Evolutionary conservation across 1,284 basidiomycete genomes (phyloP).

Genomic region (Irpex sp.): DNA sequence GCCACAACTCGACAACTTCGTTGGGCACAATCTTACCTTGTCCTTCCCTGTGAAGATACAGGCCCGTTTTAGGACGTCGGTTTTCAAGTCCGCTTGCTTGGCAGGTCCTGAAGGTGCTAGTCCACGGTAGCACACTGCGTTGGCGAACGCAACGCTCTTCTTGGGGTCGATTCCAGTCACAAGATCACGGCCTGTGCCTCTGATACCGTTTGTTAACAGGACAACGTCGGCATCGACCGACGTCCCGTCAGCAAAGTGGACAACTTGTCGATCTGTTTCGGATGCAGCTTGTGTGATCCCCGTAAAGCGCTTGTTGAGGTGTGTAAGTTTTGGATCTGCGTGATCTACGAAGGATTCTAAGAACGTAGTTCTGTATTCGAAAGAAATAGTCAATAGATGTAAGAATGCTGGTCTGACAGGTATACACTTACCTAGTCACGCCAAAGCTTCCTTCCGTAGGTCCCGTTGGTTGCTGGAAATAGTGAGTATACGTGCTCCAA

Average conservation of each 20-base stretch:
- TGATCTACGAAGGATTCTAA: slow-evolving; percentile 40
- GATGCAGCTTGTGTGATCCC: slow-evolving; percentile 21
- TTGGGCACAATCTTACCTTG: slow-evolving; percentile 3
- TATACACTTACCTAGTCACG: slow-evolving; percentile 7
- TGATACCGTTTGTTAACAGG: slow-evolving; percentile 46
- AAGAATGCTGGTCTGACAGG: slow-evolving; percentile 12
- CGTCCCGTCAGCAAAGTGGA: slow-evolving; percentile 41
- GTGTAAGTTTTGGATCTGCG: slow-evolving; percentile 32
- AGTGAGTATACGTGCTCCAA: neutral
- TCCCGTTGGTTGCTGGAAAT: slow-evolving; percentile 30
- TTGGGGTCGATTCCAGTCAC: slow-evolving; percentile 26
- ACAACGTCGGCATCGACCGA: slow-evolving; percentile 39
- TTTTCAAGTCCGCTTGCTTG: slow-evolving; percentile 32
- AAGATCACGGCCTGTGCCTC: slow-evolving; percentile 32
- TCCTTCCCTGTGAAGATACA: slow-evolving; percentile 1
- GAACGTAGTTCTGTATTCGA: slow-evolving; percentile 34
- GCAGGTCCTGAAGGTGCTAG: slow-evolving; percentile 32
- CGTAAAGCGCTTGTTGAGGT: slow-evolving; percentile 44
- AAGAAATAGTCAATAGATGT: neutral
- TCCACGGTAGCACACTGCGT: slow-evolving; percentile 39
- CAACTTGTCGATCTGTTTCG: slow-evolving; percentile 20
- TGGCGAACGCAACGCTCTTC: slow-evolving; percentile 31
- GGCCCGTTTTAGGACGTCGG: slow-evolving; percentile 14
- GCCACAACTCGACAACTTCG: too few relatives aligned
- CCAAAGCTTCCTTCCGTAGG: slow-evolving; percentile 27